Conservation (phyloP, 305 asterid species). For the Vinca major region DNA sequence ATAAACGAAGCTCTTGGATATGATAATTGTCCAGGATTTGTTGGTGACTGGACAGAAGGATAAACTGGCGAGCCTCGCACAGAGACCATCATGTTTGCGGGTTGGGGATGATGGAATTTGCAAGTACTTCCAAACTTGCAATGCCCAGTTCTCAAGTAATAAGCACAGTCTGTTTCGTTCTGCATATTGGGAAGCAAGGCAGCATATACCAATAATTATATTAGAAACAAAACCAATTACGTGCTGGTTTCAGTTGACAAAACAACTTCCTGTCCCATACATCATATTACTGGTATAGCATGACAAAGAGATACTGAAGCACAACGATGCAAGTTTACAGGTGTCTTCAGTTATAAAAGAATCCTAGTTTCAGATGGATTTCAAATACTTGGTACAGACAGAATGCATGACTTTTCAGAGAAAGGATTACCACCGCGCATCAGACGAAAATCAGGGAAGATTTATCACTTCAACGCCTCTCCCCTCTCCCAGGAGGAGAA, state of each 20-base stretch:
- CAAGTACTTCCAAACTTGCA: slow-evolving; percentile 97
- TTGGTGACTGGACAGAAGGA: slow-evolving; percentile 75
- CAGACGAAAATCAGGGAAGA: neutral
- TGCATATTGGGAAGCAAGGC: slow-evolving; percentile 24
- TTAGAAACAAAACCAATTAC: neutral
- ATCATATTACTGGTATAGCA: neutral
- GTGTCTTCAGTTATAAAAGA: neutral
- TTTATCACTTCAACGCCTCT: neutral
- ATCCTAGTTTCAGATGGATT: neutral
- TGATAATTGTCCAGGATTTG: slow-evolving; percentile 64
- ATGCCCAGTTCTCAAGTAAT: slow-evolving; percentile 82
- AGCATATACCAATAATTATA: slow-evolving; percentile 19
- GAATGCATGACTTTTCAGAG: neutral
- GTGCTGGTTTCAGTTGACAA: neutral
- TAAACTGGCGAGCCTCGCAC: slow-evolving; percentile 82
- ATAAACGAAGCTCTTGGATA: slow-evolving; percentile 77
- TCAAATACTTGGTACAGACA: neutral
- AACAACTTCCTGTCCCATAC: neutral
- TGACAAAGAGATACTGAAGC: neutral
- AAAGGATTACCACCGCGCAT: neutral
- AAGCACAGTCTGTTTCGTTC: slow-evolving; percentile 82
- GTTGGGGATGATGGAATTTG: slow-evolving; percentile 94
- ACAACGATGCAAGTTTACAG: neutral
- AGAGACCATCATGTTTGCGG: slow-evolving; percentile 84
- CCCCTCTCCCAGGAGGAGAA: neutral